Evolutionary conservation across 2,329 filamentous ascomycete species (phyloP).

Genomic region (Pseudocercospora fuligena): DNA sequence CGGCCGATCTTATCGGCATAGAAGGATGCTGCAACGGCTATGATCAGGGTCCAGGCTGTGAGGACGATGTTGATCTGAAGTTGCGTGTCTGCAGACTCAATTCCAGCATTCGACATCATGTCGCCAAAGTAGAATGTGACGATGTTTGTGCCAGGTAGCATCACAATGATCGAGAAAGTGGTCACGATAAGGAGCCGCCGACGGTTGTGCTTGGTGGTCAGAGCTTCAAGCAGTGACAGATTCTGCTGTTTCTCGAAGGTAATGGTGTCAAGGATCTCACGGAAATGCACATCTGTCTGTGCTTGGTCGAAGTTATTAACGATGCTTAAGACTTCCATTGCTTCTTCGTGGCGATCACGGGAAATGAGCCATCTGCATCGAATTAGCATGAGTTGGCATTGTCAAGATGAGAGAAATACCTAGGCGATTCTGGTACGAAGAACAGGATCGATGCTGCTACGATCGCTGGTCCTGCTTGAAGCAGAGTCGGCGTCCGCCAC

Average conservation of each 20-base stretch:
- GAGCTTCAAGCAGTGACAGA: neutral
- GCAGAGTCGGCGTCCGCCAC: conserved; percentile 4
- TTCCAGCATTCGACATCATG: conserved; percentile 13
- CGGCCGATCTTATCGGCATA: conserved; percentile 14
- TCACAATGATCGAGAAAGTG: conserved; percentile 11
- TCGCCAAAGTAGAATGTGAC: conserved; percentile 13
- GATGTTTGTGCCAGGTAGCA: conserved; percentile 11
- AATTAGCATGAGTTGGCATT: neutral
- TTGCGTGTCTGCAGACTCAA: conserved; percentile 4
- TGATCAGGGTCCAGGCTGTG: neutral
- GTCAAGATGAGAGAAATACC: neutral
- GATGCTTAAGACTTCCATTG: conserved; percentile 1
- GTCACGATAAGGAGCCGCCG: conserved; percentile 1
- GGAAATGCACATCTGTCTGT: conserved; percentile 7
- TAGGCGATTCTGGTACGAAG: conserved; percentile 7
- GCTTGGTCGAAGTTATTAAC: conserved; percentile 5
- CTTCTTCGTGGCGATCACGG: neutral
- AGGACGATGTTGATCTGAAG: conserved; percentile 12
- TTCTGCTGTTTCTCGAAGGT: conserved; percentile 6
- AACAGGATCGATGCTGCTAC: neutral
- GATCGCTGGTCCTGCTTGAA: neutral
- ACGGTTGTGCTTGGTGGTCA: conserved; percentile 5
- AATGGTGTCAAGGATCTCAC: conserved; percentile 13
- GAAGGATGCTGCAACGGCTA: conserved; percentile 3
- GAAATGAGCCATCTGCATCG: conserved; percentile 1